Evolutionary conservation across 2,329 filamentous ascomycete species (phyloP).

Genomic region (Aspergillus fumigatus): DNA sequence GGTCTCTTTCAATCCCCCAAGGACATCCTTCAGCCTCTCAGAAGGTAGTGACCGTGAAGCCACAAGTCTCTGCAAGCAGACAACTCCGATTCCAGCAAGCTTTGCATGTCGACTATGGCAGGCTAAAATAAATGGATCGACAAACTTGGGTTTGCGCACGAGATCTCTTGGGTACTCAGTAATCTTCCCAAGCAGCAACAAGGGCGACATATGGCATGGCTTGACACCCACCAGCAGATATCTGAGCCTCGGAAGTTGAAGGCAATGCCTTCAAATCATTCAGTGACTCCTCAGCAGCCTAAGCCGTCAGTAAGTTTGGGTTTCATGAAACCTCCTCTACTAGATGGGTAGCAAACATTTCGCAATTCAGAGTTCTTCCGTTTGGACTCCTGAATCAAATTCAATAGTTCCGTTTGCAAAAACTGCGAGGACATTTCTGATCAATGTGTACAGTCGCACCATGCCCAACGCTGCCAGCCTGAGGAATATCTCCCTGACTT

Average conservation of each 20-base stretch:
- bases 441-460: constrained; percentile 22
- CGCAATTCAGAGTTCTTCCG: constrained; percentile 86
- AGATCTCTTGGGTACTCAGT: constrained; percentile 60
- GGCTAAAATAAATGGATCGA: constrained; percentile 89
- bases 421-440: constrained; percentile 83
- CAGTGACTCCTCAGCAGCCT: constrained; percentile 91
- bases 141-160: constrained; percentile 73
- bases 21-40: constrained; percentile 74
- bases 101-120: constrained; percentile 87
- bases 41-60: constrained; percentile 74
- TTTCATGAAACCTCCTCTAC: constrained; percentile 12
- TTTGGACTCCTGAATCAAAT: constrained; percentile 92
- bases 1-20: constrained; percentile 83
- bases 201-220: neutral
- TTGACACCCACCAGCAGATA: constrained; percentile 58
- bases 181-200: constrained; percentile 4
- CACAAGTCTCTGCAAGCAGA: constrained; percentile 84
- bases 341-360: constrained; percentile 46
- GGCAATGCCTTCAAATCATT: constrained; percentile 78
- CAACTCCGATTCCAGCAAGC: constrained; percentile 80
- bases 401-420: constrained; percentile 79
- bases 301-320: constrained; percentile 21
- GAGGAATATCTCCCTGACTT: neutral
- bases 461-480: constrained; percentile 22
- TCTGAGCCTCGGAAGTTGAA: constrained; percentile 69